These are phyloP conservation scores for Lactarius indigo DNA, from an alignment of 768 basidiomycete species.

Conservation along the genomic window DNA sequence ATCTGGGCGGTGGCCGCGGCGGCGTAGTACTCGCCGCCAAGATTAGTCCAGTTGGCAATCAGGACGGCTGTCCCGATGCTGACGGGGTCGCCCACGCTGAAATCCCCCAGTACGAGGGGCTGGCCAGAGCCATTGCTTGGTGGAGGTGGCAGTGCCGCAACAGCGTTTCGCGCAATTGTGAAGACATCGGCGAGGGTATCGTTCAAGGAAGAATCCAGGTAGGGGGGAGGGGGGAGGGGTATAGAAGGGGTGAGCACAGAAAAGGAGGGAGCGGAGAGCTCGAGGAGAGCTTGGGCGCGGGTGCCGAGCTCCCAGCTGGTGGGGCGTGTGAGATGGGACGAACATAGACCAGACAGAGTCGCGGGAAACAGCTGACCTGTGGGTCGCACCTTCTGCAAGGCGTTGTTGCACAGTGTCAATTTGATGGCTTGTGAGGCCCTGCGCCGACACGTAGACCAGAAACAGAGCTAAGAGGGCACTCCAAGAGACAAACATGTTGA, in stretches of 20 bases:
- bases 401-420: slow-evolving; percentile 35
- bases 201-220: slow-evolving; percentile 26
- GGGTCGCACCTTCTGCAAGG: slow-evolving; percentile 40
- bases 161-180: slow-evolving; percentile 47
- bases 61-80: slow-evolving; percentile 70
- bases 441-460: slow-evolving; percentile 25
- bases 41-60: slow-evolving; percentile 50
- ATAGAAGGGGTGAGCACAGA: slow-evolving; percentile 41
- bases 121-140: slow-evolving; percentile 46
- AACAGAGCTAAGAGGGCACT: background rate
- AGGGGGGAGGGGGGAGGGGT: slow-evolving; percentile 31
- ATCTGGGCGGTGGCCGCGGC: slow-evolving; percentile 65
- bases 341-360: background rate
- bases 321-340: background rate
- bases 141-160: slow-evolving; percentile 44
- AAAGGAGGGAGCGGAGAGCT: slow-evolving; percentile 43
- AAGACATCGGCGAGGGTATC: slow-evolving; percentile 51
- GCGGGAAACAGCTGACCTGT: slow-evolving; percentile 34
- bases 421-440: slow-evolving; percentile 37
- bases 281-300: slow-evolving; percentile 49
- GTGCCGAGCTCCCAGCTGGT: slow-evolving; percentile 54
- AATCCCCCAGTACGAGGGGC: slow-evolving; percentile 53
- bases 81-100: slow-evolving; percentile 73
- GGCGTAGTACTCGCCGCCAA: slow-evolving; percentile 51
- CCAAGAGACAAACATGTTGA: background rate